These are phyloP conservation scores for Ganoderma lucidum DNA, from an alignment of 1,284 basidiomycete genomes.

Conservation along the genomic window DNA sequence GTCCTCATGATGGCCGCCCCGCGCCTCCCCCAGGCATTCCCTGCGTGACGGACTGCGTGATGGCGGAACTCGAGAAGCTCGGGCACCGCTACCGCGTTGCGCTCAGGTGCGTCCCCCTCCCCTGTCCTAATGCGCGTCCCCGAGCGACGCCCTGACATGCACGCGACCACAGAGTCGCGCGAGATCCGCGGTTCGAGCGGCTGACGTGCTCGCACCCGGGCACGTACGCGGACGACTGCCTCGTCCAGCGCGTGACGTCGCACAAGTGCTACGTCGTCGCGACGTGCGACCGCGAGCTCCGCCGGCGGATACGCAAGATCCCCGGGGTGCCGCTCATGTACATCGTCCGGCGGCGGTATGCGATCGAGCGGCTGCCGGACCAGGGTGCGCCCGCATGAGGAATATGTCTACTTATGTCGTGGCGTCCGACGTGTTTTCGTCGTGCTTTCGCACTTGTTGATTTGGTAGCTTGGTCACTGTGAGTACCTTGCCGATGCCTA, in stretches of 20 bases:
- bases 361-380: conserved; percentile 93
- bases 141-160: conserved; percentile 18
- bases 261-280: conserved; percentile 99
- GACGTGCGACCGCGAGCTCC: conserved; percentile 96
- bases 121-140: neutral
- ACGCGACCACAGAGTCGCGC: conserved; percentile 76
- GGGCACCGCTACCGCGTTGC: conserved; percentile 97
- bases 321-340: conserved; percentile 98
- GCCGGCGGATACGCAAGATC: conserved; percentile 91
- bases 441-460: conserved; percentile 6
- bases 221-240: conserved; percentile 98
- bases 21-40: conserved; percentile 79
- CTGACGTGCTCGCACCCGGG: conserved; percentile 92
- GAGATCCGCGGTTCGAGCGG: conserved; percentile 97
- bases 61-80: conserved; percentile 97
- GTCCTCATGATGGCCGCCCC: conserved; percentile 16
- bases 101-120: conserved; percentile 66
- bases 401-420: no score
- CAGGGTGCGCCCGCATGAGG: conserved; percentile 73
- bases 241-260: conserved; percentile 93
- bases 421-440: neutral
- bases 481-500: conserved; percentile 6
- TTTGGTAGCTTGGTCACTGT: conserved; percentile 25
- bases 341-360: conserved; percentile 89
- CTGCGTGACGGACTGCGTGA: conserved; percentile 97